Evolutionary conservation across 345 rosid genomes (phyloP).

Genomic region (Salix koriyanagi): DNA sequence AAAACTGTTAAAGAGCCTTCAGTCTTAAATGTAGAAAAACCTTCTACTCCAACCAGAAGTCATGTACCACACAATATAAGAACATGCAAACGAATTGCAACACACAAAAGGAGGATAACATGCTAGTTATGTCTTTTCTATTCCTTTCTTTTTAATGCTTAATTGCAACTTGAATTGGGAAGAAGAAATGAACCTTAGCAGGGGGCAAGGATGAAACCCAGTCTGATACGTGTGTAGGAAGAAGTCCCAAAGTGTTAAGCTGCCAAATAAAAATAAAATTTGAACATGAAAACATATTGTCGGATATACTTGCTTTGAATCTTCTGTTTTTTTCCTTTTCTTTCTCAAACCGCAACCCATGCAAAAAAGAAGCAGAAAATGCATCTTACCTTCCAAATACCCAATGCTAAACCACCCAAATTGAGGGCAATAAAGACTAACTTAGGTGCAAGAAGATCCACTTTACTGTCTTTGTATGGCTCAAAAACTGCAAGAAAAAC

Average conservation of each 20-base stretch:
- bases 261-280: slow-evolving; percentile 32
- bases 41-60: background rate
- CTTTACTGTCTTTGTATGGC: slow-evolving; percentile 91
- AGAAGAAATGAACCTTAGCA: slow-evolving; percentile 59
- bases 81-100: background rate
- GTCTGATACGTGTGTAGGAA: slow-evolving; percentile 97
- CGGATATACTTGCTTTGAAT: background rate
- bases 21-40: background rate
- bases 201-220: slow-evolving; percentile 99
- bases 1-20: background rate
- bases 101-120: background rate
- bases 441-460: slow-evolving; percentile 87
- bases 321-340: background rate
- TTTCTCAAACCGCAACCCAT: background rate
- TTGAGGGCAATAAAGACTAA: slow-evolving; percentile 88
- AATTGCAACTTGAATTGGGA: background rate
- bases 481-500: slow-evolving; percentile 65
- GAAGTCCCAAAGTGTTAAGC: slow-evolving; percentile 97
- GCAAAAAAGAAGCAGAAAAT: slow-evolving; percentile 1
- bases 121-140: background rate
- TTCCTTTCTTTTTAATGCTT: background rate
- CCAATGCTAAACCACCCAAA: slow-evolving; percentile 86
- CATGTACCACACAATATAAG: background rate
- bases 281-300: background rate
- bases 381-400: slow-evolving; percentile 88